These are phyloP conservation scores for Exidia glandulosa DNA, from an alignment of 768 basidiomycete species.

Conservation along the genomic window DNA sequence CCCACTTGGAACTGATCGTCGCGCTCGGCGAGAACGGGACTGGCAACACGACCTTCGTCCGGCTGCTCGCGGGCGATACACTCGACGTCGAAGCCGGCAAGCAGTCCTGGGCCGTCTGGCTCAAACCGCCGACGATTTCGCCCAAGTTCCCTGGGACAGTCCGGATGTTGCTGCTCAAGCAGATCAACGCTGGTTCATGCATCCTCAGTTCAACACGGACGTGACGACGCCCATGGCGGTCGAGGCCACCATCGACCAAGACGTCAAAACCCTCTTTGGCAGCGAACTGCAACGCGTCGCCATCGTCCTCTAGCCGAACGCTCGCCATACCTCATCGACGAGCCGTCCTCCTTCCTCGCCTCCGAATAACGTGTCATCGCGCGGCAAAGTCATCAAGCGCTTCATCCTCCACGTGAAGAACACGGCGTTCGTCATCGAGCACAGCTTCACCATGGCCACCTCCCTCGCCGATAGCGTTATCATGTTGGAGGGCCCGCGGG, in stretches of 20 bases:
- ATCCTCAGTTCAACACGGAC: slow-evolving; percentile 98
- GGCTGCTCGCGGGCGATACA: slow-evolving; percentile 83
- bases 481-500: slow-evolving; percentile 82
- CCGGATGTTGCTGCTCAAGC: slow-evolving; percentile 85
- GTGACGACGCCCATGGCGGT: slow-evolving; percentile 96
- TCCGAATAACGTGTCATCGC: slow-evolving; percentile 99
- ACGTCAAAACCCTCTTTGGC: slow-evolving; percentile 95
- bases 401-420: slow-evolving; percentile 96
- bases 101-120: slow-evolving; percentile 73
- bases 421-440: slow-evolving; percentile 98
- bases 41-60: slow-evolving; percentile 97
- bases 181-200: slow-evolving; percentile 94
- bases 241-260: slow-evolving; percentile 92
- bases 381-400: slow-evolving; percentile 94
- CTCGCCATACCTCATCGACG: slow-evolving; percentile 89
- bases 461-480: slow-evolving; percentile 98
- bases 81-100: slow-evolving; percentile 81
- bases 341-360: slow-evolving; percentile 86
- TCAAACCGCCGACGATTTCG: slow-evolving; percentile 98
- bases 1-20: slow-evolving; percentile 99
- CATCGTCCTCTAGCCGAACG: slow-evolving; percentile 80
- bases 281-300: slow-evolving; percentile 98
- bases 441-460: slow-evolving; percentile 99
- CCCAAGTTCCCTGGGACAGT: slow-evolving; percentile 98
- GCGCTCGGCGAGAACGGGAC: slow-evolving; percentile 99